phyloP scores from a whole-genome alignment of 1,284 basidiomycete genomes.

The Malassezia japonica region DNA sequence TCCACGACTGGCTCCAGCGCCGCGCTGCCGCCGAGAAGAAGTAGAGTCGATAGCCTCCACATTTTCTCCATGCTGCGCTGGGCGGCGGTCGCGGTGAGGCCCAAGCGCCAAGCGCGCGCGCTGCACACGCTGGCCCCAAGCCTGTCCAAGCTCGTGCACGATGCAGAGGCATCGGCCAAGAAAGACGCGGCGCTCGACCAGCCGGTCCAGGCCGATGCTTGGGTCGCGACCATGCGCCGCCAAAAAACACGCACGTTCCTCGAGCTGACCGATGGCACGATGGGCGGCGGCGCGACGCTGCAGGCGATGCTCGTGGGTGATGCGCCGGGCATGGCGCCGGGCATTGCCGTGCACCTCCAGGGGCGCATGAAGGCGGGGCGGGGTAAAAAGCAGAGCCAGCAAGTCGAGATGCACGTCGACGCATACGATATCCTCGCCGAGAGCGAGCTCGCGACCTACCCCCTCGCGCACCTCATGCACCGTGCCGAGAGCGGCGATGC shows the following conservation, averaged over 20 bases:
- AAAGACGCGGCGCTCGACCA: not conserved
- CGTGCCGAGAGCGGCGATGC: not conserved
- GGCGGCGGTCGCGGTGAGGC: not conserved
- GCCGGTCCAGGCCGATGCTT: conserved; percentile 18
- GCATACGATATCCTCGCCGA: conserved; percentile 15
- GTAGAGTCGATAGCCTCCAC: not conserved
- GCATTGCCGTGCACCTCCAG: conserved; percentile 24
- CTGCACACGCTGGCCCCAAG: not conserved
- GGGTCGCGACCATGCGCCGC: conserved; percentile 29
- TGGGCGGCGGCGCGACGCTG: conserved; percentile 25
- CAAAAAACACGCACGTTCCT: conserved; percentile 40
- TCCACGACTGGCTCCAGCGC: conserved; percentile 26
- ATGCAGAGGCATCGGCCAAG: not conserved
- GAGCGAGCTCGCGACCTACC: conserved; percentile 23
- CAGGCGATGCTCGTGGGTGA: conserved; percentile 30
- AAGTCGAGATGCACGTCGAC: conserved; percentile 27
- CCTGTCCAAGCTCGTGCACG: not conserved
- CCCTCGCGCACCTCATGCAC: conserved; percentile 13
- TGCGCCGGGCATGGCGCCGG: conserved; percentile 23
- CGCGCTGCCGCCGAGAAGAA: not conserved
- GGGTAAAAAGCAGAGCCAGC: conserved; percentile 24
- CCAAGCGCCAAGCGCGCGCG: not conserved
- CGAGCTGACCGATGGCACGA: conserved; percentile 34
- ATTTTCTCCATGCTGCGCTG: not conserved
- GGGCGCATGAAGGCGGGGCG: conserved; percentile 23